Conservation (phyloP, 805 yeast species). For the Ogataea minuta region DNA sequence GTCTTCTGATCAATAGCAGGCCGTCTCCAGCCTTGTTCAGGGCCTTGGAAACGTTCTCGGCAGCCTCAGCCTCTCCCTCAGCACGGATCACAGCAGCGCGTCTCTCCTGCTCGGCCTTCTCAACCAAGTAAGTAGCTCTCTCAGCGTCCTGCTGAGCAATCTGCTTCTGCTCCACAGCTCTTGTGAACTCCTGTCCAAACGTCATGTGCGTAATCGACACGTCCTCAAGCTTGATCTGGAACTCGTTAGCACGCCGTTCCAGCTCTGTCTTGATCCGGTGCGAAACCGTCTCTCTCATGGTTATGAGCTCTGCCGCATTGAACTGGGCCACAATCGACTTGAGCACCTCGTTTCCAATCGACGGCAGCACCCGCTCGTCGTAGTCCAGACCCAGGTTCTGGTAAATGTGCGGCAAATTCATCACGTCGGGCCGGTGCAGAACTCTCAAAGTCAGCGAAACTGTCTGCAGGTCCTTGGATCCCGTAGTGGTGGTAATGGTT, state of each 20-base stretch:
- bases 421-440: slow-evolving; percentile 89
- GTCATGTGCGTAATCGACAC: slow-evolving; percentile 98
- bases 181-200: slow-evolving; percentile 93
- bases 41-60: slow-evolving; percentile 91
- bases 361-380: slow-evolving; percentile 95
- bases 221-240: slow-evolving; percentile 89
- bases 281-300: slow-evolving; percentile 94
- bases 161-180: slow-evolving; percentile 97
- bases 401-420: slow-evolving; percentile 78
- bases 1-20: slow-evolving; percentile 84
- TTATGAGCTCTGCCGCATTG: slow-evolving; percentile 96
- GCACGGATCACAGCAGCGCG: slow-evolving; percentile 94
- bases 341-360: slow-evolving; percentile 94
- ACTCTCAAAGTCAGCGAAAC: slow-evolving; percentile 92
- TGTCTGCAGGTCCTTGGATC: slow-evolving; percentile 95
- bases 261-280: slow-evolving; percentile 86
- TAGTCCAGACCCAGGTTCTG: slow-evolving; percentile 91
- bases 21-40: slow-evolving; percentile 95
- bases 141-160: slow-evolving; percentile 99
- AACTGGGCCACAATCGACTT: slow-evolving; percentile 97
- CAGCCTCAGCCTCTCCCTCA: slow-evolving; percentile 99
- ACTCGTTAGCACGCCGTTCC: slow-evolving; percentile 78
- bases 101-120: slow-evolving; percentile 95
- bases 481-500: slow-evolving; percentile 90
- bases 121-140: slow-evolving; percentile 89